phyloP scores from a whole-genome alignment of 2,329 filamentous ascomycete genomes.

The Cordyceps militaris region DNA sequence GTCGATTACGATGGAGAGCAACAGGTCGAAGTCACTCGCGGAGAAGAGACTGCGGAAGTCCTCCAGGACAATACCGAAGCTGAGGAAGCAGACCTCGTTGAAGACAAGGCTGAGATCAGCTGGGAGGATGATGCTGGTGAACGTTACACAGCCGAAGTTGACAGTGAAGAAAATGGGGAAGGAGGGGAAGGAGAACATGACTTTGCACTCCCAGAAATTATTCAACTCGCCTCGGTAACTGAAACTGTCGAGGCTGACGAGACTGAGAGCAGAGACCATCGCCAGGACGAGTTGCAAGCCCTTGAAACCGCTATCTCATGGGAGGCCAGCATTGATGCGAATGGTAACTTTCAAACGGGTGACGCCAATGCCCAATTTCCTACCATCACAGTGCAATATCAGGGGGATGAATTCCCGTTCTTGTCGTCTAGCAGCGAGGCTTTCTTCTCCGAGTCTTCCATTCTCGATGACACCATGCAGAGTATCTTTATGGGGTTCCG shows the following conservation, averaged over 20 bases:
- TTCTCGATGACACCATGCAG: constrained; percentile 38
- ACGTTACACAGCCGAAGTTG: neutral
- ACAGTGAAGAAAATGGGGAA: neutral
- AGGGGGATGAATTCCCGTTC: constrained; percentile 36
- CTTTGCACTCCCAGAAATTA: constrained; percentile 4
- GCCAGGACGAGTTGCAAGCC: neutral
- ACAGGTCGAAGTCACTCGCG: constrained; percentile 15
- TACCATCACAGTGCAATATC: constrained; percentile 36
- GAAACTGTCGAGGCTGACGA: constrained; percentile 4
- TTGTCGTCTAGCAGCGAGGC: constrained; percentile 30
- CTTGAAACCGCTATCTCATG: neutral
- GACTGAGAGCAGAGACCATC: constrained; percentile 2
- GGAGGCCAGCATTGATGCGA: neutral
- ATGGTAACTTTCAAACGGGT: constrained; percentile 9
- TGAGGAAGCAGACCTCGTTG: neutral
- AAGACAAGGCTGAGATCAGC: constrained; percentile 18
- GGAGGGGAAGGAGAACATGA: neutral
- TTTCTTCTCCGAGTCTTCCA: constrained; percentile 38
- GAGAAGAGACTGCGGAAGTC: neutral
- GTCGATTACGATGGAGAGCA: constrained; percentile 20
- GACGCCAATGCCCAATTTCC: constrained; percentile 20
- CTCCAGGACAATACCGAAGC: constrained; percentile 3
- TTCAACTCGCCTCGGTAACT: neutral
- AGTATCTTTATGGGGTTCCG: constrained; percentile 38
- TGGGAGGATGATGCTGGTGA: constrained; percentile 18